These are phyloP conservation scores for Colletotrichum incanum DNA, from an alignment of 2,329 filamentous ascomycete genomes.

Conservation along the genomic window DNA sequence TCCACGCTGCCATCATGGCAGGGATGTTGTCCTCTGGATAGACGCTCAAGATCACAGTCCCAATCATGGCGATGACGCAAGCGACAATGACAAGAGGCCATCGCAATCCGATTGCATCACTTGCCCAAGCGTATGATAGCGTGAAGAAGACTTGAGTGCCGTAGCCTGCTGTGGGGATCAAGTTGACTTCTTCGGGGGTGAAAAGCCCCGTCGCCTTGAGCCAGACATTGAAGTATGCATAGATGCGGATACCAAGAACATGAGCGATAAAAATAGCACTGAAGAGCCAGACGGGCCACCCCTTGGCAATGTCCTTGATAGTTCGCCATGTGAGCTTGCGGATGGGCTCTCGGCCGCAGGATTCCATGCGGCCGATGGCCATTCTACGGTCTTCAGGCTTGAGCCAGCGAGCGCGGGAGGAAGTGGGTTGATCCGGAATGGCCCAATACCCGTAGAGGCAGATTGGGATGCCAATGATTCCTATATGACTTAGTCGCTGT, in stretches of 20 bases:
- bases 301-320: slow-evolving; percentile 49
- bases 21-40: slow-evolving; percentile 53
- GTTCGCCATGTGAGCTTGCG: slow-evolving; percentile 50
- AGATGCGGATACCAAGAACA: slow-evolving; percentile 54
- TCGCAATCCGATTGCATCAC: slow-evolving; percentile 64
- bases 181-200: slow-evolving; percentile 39
- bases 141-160: slow-evolving; percentile 63
- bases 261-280: slow-evolving; percentile 52
- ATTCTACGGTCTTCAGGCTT: slow-evolving; percentile 47
- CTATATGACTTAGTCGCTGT: not conserved
- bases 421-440: slow-evolving; percentile 53
- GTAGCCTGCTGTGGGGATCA: slow-evolving; percentile 45
- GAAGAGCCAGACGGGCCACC: slow-evolving; percentile 53
- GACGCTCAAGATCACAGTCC: slow-evolving; percentile 53
- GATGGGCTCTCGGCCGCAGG: slow-evolving; percentile 50
- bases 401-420: slow-evolving; percentile 50
- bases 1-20: slow-evolving; percentile 55
- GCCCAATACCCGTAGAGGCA: slow-evolving; percentile 52
- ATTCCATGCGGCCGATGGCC: slow-evolving; percentile 51
- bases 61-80: slow-evolving; percentile 55
- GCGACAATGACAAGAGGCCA: slow-evolving; percentile 70
- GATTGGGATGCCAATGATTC: slow-evolving; percentile 46
- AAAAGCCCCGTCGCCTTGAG: slow-evolving; percentile 52
- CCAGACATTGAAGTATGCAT: slow-evolving; percentile 55
- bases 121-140: slow-evolving; percentile 68